Base-by-base conservation (phyloP, 176 grass and related monocot species). In the Aegilops tauschii region DNA sequence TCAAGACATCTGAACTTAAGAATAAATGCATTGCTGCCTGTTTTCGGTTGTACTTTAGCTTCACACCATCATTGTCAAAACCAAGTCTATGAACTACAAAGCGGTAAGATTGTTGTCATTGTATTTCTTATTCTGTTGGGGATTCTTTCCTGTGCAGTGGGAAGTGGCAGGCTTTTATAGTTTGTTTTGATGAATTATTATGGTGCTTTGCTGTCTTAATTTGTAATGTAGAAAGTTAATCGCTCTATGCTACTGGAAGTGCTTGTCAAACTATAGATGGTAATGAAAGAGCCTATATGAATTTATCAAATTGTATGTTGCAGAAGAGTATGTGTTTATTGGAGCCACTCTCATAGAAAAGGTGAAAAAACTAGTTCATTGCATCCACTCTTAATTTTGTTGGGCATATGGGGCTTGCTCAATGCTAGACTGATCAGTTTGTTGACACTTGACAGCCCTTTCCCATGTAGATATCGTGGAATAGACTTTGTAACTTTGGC, bases 31-130 rank as follows among this genome's bases (percentile, higher is more conserved):
- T 12, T 44, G 42, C 42, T 9, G 20, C 80, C 18, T 62, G 21
- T 54, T 30, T 52, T 1, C 9, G 13, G 10, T 7, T 44, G 42
- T 44, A 44, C 37, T 80, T 63, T 1, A 37, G 77, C 13, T 86
- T 73, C 58, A 9, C 54, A 36, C 77, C 77, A 17, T 69, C 85
- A 35, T 50, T 70, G 17, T n/a, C 52, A 9, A 71, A 80, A 47
- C 84, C 50, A 8, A 73, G 67, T 20, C n/a, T 86, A 20, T 86
- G 52, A 70, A 10, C 32, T 37, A 37, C 34, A 11, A 86, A 80
- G 1, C 23, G 77, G 85, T 73, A 86, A 80, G 27, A 7, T 63
- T 62, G 3, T 1, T 34, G 6, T 32, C 16, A 31, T 47, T 7
- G 1, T 29, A 37, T 39, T 71, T 8, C n/a, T 73, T 9, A 18